A percentile compares a stretch with the other conserved stretches of the same genome.
These are phyloP conservation scores for Trichoderma breve DNA, from an alignment of 2,329 filamentous ascomycete genomes.

Conservation along the genomic window DNA sequence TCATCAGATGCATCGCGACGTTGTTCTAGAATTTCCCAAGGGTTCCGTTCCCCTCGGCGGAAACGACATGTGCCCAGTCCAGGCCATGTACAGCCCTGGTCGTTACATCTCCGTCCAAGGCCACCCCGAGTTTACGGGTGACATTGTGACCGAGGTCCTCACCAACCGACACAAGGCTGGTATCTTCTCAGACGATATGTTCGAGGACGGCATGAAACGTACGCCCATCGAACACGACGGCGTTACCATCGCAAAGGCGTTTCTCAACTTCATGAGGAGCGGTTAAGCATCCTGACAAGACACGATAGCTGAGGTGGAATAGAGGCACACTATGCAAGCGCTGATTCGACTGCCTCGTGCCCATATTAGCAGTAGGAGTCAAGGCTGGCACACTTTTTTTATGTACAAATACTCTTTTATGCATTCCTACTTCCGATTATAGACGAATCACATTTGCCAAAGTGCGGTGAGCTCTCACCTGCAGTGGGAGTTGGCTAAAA, in stretches of 20 bases:
- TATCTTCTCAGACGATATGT: constrained; percentile 68
- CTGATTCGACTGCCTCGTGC: background rate
- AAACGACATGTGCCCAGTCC: constrained; percentile 42
- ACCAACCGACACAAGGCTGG: constrained; percentile 60
- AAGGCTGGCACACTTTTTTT: background rate
- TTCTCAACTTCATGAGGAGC: constrained; percentile 73
- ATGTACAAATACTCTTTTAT: background rate
- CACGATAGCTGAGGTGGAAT: background rate
- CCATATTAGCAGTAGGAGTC: background rate
- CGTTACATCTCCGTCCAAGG: constrained; percentile 45
- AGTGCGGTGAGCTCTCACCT: constrained; percentile 13
- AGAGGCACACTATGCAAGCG: background rate
- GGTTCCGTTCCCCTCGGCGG: constrained; percentile 41
- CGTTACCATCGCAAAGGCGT: constrained; percentile 67
- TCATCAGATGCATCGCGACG: constrained; percentile 50
- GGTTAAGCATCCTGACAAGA: constrained; percentile 27
- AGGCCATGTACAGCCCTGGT: constrained; percentile 42
- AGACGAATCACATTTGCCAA: constrained; percentile 6
- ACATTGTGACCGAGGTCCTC: constrained; percentile 40
- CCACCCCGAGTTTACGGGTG: constrained; percentile 46
- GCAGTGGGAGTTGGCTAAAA: background rate
- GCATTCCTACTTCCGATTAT: background rate
- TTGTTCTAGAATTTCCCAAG: constrained; percentile 40
- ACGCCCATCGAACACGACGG: constrained; percentile 73
- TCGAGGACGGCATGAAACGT: constrained; percentile 64